A percentile compares a stretch with the other conserved stretches of the same genome.
Evolutionary conservation across 768 basidiomycete species (phyloP).

Genomic region (Calocera viscosa): DNA sequence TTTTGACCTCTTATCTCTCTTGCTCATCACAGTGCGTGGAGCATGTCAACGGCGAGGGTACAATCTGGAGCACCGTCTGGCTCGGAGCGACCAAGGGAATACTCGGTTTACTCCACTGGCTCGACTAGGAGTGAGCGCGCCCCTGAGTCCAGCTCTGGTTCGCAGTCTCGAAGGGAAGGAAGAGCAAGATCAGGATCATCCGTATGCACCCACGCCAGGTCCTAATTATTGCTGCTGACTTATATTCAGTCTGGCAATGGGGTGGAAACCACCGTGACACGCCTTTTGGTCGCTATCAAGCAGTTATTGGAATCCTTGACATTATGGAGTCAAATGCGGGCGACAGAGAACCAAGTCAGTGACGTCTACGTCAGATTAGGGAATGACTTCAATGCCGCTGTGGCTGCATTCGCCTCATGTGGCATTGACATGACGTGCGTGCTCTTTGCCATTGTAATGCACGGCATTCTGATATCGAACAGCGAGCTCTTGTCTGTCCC

Average conservation of each 20-base stretch:
- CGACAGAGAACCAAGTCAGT: conserved; percentile 73
- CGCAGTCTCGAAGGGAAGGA: not conserved
- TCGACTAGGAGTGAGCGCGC: conserved; percentile 4
- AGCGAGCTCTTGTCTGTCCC: conserved; percentile 85
- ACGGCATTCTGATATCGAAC: not conserved
- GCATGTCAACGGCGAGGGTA: not conserved
- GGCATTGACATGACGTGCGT: conserved; percentile 87
- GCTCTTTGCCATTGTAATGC: conserved; percentile 12
- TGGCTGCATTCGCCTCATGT: conserved; percentile 71
- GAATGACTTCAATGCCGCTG: conserved; percentile 92
- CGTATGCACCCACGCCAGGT: not conserved
- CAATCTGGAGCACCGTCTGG: not conserved
- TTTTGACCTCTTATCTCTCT: not conserved
- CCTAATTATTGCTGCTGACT: not conserved
- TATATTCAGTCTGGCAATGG: conserved; percentile 24
- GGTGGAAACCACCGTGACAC: conserved; percentile 83
- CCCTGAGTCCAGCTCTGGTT: conserved; percentile 3
- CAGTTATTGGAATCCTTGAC: conserved; percentile 83
- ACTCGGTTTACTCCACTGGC: not conserved
- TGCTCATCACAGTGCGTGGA: not conserved
- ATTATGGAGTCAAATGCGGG: conserved; percentile 61
- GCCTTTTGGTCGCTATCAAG: conserved; percentile 87
- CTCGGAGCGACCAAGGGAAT: not conserved
- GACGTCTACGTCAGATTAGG: conserved; percentile 94
- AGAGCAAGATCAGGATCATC: not conserved